Conservation (phyloP, 192 early-diverging fungal genomes). For the Paraglomus brasilianum region DNA sequence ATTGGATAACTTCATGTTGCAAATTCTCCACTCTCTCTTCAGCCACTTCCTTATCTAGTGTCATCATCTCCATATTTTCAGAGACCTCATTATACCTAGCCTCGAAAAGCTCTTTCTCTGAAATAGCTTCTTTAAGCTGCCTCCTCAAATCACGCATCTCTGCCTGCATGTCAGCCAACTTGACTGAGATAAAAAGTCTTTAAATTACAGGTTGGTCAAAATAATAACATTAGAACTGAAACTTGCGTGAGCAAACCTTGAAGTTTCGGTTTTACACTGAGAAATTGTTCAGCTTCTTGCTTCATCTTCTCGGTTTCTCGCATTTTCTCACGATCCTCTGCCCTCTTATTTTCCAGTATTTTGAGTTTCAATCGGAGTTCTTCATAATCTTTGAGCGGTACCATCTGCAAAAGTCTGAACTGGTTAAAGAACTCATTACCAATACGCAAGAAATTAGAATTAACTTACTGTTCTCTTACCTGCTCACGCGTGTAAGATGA, state of each 20-base stretch:
- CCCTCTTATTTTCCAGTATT: constrained; percentile 77
- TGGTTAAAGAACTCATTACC: not conserved
- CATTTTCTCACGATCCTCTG: constrained; percentile 74
- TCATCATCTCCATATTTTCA: constrained; percentile 81
- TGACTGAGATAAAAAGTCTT: constrained; percentile 40
- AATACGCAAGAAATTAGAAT: constrained; percentile 27
- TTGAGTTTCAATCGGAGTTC: constrained; percentile 76
- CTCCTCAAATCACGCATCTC: constrained; percentile 67
- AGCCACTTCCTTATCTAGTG: constrained; percentile 90
- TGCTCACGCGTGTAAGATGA: constrained; percentile 22
- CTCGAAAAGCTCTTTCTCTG: constrained; percentile 69
- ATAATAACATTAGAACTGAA: not conserved
- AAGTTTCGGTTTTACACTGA: constrained; percentile 64
- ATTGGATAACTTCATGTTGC: constrained; percentile 63
- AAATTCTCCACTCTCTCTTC: constrained; percentile 81
- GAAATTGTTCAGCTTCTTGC: constrained; percentile 69
- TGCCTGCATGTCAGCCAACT: constrained; percentile 68
- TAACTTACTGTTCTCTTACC: constrained; percentile 31
- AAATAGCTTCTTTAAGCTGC: constrained; percentile 50
- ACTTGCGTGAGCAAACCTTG: constrained; percentile 41
- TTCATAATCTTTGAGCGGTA: constrained; percentile 72
- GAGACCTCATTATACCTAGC: constrained; percentile 66
- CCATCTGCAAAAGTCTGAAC: constrained; percentile 32
- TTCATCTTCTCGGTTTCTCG: constrained; percentile 70
- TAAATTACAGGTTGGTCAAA: not conserved